Base-by-base conservation (phyloP, 169 alveolate genomes). In the Cryptosporidium parvum region DNA sequence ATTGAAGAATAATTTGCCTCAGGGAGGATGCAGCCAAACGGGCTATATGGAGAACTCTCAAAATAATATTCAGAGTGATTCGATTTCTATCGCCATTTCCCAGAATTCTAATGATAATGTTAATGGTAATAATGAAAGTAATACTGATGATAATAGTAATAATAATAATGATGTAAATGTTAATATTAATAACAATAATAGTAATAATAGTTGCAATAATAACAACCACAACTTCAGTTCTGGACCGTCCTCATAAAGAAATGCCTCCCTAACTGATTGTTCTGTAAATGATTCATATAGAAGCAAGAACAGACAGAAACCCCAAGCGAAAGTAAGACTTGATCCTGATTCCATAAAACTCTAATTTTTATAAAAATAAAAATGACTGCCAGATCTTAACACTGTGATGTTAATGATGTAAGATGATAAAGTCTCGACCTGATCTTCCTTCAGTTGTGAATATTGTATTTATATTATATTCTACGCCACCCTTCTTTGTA, bases 391-490 rank as follows among this genome's bases (percentile, higher is more conserved):
- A 71, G 44, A 51, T 71, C 35, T 45, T 71, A 71, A 71, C 85
- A 71, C 85, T 71, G 67, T 71, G 85, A 71, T 71, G 85, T 71
- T 71, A 71, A 56, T 52, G 67, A 71, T 71, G 44, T 21, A 51
- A 44, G 85, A 51, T 51, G 18, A 51, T 71, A 35, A 71, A 71
- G 56, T 71, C 26, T 18, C 53, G 29, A 31, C 72, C 44, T 3
- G 33, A 48, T 9, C 72, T 10, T 65, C 48, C 72, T 33, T 37
- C 48, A 65, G 72, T 35, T 65, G 72, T 65, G 72, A 65, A 65
- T 23, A 56, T 65, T 65, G 72, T 65, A 65, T 7, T 65, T 65
- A 65, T 35, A 65, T 56, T 56, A 23, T 56, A 65, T 37, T n/a
- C 31, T 35, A 37, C 72, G 16, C 72, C 72, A 65, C 72, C 5